A percentile compares a stretch with the other conserved stretches of the same genome.
Conservation (phyloP, 2,329 filamentous ascomycete genomes). For the Penicillium sp. region DNA sequence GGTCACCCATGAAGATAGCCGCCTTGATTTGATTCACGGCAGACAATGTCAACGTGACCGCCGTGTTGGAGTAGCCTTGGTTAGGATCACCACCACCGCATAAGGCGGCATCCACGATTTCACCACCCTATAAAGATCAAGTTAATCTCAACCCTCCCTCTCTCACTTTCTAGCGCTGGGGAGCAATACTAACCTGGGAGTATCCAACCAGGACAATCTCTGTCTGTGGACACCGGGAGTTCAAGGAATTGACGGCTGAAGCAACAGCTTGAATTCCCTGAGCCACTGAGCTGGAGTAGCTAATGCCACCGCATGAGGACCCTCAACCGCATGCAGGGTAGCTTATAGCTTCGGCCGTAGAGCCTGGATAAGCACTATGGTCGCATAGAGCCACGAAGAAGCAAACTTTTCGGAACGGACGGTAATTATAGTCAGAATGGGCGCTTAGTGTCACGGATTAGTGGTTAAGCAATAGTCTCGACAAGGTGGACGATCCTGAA, state of each 20-base stretch:
- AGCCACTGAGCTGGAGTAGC: conserved; percentile 56
- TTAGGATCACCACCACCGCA: conserved; percentile 54
- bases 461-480: too few relatives aligned
- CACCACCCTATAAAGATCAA: conserved; percentile 49
- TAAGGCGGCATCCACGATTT: conserved; percentile 60
- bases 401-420: too few relatives aligned
- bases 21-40: conserved; percentile 51
- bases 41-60: conserved; percentile 42
- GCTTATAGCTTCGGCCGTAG: conserved; percentile 53
- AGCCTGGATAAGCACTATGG: conserved; percentile 41
- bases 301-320: conserved; percentile 53
- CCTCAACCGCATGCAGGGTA: conserved; percentile 63
- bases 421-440: too few relatives aligned
- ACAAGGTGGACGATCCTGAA: too few relatives aligned
- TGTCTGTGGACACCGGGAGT: conserved; percentile 54
- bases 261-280: conserved; percentile 58
- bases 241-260: conserved; percentile 56
- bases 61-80: conserved; percentile 45
- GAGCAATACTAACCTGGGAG: conserved; percentile 49
- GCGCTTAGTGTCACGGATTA: too few relatives aligned
- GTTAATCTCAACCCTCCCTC: not conserved
- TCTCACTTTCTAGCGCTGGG: not conserved
- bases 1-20: conserved; percentile 62
- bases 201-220: conserved; percentile 60
- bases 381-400: too few relatives aligned